These are phyloP conservation scores for Xylaria polymorpha DNA, from an alignment of 2,329 filamentous ascomycete genomes.

Conservation along the genomic window DNA sequence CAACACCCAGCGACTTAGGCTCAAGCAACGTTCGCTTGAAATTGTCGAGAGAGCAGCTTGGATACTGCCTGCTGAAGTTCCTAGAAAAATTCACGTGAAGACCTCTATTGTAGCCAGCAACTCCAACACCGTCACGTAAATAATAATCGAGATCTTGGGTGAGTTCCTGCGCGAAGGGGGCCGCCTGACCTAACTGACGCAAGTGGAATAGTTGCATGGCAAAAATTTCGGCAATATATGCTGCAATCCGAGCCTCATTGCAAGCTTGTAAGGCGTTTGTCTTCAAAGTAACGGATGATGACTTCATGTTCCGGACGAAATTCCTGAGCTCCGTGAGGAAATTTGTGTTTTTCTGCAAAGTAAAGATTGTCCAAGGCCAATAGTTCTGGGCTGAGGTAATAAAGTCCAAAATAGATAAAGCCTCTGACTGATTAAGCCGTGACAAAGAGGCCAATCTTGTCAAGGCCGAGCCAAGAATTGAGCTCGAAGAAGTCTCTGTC, in stretches of 20 bases:
- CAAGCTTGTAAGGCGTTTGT: slow-evolving; percentile 67
- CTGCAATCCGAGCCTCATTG: slow-evolving; percentile 76
- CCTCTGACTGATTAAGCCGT: slow-evolving; percentile 71
- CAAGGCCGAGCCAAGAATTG: slow-evolving; percentile 80
- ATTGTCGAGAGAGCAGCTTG: slow-evolving; percentile 76
- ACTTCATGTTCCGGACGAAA: slow-evolving; percentile 71
- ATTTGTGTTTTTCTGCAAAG: slow-evolving; percentile 76
- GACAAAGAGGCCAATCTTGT: slow-evolving; percentile 75
- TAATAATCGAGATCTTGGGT: slow-evolving; percentile 83
- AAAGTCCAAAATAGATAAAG: slow-evolving; percentile 84
- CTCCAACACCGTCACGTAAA: slow-evolving; percentile 78
- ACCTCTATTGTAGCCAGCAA: slow-evolving; percentile 87
- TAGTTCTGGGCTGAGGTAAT: slow-evolving; percentile 89
- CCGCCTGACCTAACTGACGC: slow-evolving; percentile 77
- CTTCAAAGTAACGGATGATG: slow-evolving; percentile 64
- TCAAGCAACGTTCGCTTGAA: slow-evolving; percentile 82
- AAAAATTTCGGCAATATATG: slow-evolving; percentile 86
- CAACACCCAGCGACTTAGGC: slow-evolving; percentile 73
- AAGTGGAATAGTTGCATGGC: slow-evolving; percentile 91
- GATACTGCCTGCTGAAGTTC: slow-evolving; percentile 85
- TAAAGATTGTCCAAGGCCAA: slow-evolving; percentile 93
- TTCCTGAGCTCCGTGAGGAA: slow-evolving; percentile 79
- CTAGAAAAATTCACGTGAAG: slow-evolving; percentile 85
- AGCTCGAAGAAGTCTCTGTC: slow-evolving; percentile 63
- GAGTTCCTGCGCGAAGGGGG: slow-evolving; percentile 75